phyloP scores from a whole-genome alignment of 805 yeast species.

The Cyberlindnera subsufficiens region DNA sequence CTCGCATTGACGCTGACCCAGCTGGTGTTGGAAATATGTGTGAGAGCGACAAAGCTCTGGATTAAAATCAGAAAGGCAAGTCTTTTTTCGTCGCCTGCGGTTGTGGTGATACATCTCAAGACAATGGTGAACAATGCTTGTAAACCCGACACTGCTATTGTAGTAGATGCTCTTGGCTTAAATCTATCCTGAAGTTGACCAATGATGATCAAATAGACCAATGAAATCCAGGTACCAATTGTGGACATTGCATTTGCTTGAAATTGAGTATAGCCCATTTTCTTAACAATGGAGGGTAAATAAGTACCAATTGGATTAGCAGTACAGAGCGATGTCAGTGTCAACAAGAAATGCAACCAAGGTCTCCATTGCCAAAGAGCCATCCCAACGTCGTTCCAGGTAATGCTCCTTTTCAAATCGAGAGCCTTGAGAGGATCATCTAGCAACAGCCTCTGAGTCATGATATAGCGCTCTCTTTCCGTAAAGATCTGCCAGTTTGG shows the following conservation, averaged over 20 bases:
- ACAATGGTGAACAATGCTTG: neutral
- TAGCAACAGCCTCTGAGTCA: neutral
- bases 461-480: neutral
- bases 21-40: neutral
- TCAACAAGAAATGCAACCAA: neutral
- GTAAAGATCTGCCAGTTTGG: neutral
- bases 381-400: neutral
- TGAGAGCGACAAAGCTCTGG: neutral
- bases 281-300: slow-evolving; percentile 1
- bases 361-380: neutral
- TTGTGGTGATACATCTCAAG: neutral
- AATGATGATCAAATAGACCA: neutral
- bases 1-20: neutral
- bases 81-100: neutral
- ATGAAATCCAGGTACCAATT: slow-evolving; percentile 1
- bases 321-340: neutral
- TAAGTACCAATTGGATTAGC: neutral
- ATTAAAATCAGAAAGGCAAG: neutral
- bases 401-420: neutral
- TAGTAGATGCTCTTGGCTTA: neutral
- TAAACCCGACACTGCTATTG: neutral
- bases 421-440: neutral
- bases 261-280: slow-evolving; percentile 1
- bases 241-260: slow-evolving; percentile 3
- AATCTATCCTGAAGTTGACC: neutral